A percentile compares a stretch with the other conserved stretches of the same genome.
Conservation (phyloP, 305 asterid species). For the Fraxinus angustifolia region DNA sequence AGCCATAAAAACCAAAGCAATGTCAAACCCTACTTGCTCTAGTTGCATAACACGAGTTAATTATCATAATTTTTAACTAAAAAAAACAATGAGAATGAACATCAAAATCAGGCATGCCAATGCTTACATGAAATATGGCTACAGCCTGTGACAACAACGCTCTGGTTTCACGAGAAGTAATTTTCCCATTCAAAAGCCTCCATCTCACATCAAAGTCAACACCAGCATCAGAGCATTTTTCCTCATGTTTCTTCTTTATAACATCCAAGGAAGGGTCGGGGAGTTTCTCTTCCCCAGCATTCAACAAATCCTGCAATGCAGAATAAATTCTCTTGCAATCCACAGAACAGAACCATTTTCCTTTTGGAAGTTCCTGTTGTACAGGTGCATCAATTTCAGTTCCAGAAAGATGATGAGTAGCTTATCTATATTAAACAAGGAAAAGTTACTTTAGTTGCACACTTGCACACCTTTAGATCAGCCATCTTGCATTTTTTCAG, state of each 20-base stretch:
- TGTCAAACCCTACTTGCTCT: neutral
- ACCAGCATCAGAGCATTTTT: conserved; percentile 32
- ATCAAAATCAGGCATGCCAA: conserved; percentile 10
- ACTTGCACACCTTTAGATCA: conserved; percentile 74
- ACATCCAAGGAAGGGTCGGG: conserved; percentile 62
- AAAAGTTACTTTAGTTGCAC: conserved; percentile 1
- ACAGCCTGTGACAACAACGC: conserved; percentile 84
- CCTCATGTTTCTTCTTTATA: conserved; percentile 47
- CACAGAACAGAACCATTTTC: conserved; percentile 86
- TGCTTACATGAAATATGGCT: conserved; percentile 87
- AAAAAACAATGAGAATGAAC: neutral
- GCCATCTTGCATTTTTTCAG: conserved; percentile 85
- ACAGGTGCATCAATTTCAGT: conserved; percentile 25
- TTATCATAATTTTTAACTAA: neutral
- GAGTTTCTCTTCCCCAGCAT: conserved; percentile 69
- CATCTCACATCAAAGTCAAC: conserved; percentile 67
- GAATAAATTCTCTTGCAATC: conserved; percentile 75
- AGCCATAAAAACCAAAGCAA: neutral
- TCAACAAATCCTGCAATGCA: conserved; percentile 60
- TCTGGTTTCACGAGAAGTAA: conserved; percentile 71
- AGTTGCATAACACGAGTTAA: neutral
- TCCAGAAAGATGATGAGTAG: neutral
- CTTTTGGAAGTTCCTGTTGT: conserved; percentile 85
- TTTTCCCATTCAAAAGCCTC: conserved; percentile 86
- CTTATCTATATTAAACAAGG: neutral